A percentile compares a stretch with the other conserved stretches of the same genome.
phyloP scores from a whole-genome alignment of 2,329 filamentous ascomycete species.

The Alternaria triticimaculans region DNA sequence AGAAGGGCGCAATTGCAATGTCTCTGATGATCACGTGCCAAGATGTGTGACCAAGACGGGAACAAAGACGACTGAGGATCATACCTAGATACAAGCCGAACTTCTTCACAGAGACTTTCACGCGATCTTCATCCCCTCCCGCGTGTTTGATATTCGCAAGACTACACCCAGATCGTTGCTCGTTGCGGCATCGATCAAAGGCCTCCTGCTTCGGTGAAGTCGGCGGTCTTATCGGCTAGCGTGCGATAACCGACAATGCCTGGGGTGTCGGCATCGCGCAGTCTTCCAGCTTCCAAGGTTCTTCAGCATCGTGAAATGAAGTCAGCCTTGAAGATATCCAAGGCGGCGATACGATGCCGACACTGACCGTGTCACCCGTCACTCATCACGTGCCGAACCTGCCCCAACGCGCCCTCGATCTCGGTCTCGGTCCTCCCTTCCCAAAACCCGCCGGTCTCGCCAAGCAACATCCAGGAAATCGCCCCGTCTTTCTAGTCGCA shows the following conservation, averaged over 20 bases:
- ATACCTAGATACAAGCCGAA: background rate
- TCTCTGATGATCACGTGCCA: background rate
- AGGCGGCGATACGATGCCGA: background rate
- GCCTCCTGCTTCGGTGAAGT: background rate
- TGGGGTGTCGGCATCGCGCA: background rate
- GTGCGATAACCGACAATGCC: background rate
- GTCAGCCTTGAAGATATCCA: background rate
- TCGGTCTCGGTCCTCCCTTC: background rate
- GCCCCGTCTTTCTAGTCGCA: background rate
- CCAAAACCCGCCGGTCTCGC: background rate
- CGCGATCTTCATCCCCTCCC: background rate
- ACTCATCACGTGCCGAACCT: background rate
- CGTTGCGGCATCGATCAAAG: background rate
- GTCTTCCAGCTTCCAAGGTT: background rate
- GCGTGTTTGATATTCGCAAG: background rate
- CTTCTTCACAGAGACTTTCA: rapidly evolving
- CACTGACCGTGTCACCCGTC: background rate
- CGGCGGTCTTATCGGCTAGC: background rate
- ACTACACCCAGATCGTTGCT: background rate
- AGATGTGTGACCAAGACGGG: rapidly evolving
- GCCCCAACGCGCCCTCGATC: background rate
- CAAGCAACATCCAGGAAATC: background rate
- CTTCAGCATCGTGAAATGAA: background rate
- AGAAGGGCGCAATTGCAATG: rapidly evolving
- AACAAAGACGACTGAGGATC: rapidly evolving